These are phyloP conservation scores for Ostreobium quekettii DNA, from an alignment of 139 green algal genomes.

Conservation along the genomic window DNA sequence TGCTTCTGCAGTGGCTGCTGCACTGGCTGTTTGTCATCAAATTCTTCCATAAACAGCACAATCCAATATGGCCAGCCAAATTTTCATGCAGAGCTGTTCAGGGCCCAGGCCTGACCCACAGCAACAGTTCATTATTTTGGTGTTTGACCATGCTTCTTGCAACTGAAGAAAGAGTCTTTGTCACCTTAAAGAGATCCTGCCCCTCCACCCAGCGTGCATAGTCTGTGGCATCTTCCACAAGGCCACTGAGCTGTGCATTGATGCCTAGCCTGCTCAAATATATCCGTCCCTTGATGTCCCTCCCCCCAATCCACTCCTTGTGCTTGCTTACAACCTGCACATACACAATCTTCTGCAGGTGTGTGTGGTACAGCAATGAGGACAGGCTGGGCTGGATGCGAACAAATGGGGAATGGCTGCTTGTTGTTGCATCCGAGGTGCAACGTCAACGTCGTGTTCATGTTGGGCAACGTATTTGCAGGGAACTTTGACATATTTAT, in stretches of 20 bases:
- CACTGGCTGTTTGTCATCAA: too few species aligned
- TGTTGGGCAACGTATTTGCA: background rate
- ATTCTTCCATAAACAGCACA: too few species aligned
- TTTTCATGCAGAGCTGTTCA: too few species aligned
- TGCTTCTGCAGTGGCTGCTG: too few species aligned
- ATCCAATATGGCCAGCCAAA: too few species aligned
- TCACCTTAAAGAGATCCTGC: conserved; percentile 56
- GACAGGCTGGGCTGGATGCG: background rate
- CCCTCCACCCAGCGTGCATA: conserved; percentile 68
- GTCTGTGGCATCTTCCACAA: conserved; percentile 37
- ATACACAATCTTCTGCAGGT: background rate
- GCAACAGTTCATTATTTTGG: too few species aligned
- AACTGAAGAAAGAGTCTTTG: too few species aligned
- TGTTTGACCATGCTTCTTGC: too few species aligned
- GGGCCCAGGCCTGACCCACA: too few species aligned
- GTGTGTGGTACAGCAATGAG: background rate
- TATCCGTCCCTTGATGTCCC: conserved; percentile 67
- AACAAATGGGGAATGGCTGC: background rate
- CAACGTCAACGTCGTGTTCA: background rate
- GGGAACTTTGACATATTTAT: background rate
- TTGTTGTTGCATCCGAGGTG: background rate
- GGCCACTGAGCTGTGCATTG: conserved; percentile 86
- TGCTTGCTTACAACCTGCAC: conserved; percentile 37
- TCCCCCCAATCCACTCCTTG: conserved; percentile 24
- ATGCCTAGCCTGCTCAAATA: conserved; percentile 93